These are phyloP conservation scores for Penicillium psychrofluorescens DNA, from an alignment of 495 filamentous ascomycete genomes.

Conservation along the genomic window DNA sequence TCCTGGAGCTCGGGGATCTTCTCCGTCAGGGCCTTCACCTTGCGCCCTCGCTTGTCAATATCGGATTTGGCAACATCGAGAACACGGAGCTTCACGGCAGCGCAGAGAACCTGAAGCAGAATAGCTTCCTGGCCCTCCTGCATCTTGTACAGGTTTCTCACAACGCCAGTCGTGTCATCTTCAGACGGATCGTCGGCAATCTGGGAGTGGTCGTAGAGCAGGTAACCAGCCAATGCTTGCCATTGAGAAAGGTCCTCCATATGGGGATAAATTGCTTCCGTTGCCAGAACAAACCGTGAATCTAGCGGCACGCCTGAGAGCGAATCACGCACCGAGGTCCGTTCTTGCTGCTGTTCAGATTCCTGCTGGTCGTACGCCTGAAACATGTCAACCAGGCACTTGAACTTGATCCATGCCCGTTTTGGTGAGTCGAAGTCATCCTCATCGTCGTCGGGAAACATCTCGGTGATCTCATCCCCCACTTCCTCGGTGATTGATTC, in stretches of 20 bases:
- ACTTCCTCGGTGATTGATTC: slow-evolving; percentile 77
- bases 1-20: slow-evolving; percentile 62
- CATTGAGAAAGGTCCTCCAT: slow-evolving; percentile 74
- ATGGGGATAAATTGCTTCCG: slow-evolving; percentile 75
- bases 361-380: slow-evolving; percentile 61
- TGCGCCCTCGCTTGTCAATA: slow-evolving; percentile 51
- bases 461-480: slow-evolving; percentile 71
- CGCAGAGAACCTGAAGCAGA: slow-evolving; percentile 78
- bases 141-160: slow-evolving; percentile 64
- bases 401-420: slow-evolving; percentile 81
- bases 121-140: slow-evolving; percentile 72
- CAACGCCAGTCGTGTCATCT: slow-evolving; percentile 44
- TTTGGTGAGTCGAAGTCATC: slow-evolving; percentile 71
- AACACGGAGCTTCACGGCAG: slow-evolving; percentile 63
- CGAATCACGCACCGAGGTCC: slow-evolving; percentile 22
- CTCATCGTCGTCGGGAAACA: slow-evolving; percentile 51
- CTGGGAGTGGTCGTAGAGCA: slow-evolving; percentile 83
- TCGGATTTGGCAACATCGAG: slow-evolving; percentile 50
- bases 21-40: slow-evolving; percentile 51
- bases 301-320: slow-evolving; percentile 47
- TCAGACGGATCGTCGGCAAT: slow-evolving; percentile 39
- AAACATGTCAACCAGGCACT: slow-evolving; percentile 81
- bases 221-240: slow-evolving; percentile 82
- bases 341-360: slow-evolving; percentile 35
- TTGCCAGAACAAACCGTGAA: slow-evolving; percentile 77